Base-by-base conservation (phyloP, 2,329 filamentous ascomycete species). In the Alternaria longipes region DNA sequence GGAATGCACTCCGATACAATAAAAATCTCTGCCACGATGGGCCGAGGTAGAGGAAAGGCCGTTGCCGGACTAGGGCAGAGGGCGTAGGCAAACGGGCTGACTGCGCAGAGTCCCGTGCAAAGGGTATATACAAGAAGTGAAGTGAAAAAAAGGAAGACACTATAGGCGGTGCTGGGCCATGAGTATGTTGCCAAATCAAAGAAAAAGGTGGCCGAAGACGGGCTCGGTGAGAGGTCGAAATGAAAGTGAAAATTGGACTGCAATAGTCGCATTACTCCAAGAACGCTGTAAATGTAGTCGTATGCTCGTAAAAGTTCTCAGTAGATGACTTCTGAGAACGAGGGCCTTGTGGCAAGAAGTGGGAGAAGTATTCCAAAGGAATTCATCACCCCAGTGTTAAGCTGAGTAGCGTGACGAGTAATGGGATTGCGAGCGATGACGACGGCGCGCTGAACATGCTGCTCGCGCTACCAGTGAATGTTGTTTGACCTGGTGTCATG, bases 401-500 rank as follows among this genome's bases (percentile, higher is more conserved):
- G 68, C 70, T 70, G 54, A 77, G 66, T 16, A 78, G 36, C 8
- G 64, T 66, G 44, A 76, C 63, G 22, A 75, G 45, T 22, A 76
- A 47, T 16, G 73, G 69, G 9, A 70, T 45, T 34, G 60, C 69
- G 52, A 72, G 64, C 8, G 67, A 70, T 22, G 70, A 54, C 6
- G 68, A 61, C 3, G 63, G 59, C 9, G 64, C 61, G 40, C 60
- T 56, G 49, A 72, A 67, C 7, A 59, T 41, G n/a, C 54, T 69
- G 4, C 66, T 62, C 8, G 69, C 74, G 36, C 50, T 61, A 41
- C 59, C 49, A 2, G 12, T 63, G 42, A 67, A 78, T 0, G 67
- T 63, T 16, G 62, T 69, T 58, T 79, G 77, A 8, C 73, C 76
- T 0, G 74, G 72, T 2, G 73, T 70, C 59, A 75, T 71, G 38